Conservation (phyloP, 768 basidiomycete genomes). For the Boletellus sp. region DNA sequence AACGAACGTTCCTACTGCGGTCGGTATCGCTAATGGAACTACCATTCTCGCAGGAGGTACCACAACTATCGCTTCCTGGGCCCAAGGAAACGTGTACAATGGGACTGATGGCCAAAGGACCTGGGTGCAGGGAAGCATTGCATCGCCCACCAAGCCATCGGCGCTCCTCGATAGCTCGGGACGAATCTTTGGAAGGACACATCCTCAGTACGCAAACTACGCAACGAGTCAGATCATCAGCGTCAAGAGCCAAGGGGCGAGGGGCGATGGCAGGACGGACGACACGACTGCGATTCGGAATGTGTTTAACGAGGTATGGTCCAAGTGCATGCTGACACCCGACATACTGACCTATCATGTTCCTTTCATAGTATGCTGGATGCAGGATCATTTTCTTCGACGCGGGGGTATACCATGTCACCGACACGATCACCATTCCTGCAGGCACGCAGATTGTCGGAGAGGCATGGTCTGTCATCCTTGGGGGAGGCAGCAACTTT, state of each 20-base stretch:
- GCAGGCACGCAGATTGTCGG: constrained; percentile 47
- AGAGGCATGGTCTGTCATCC: constrained; percentile 48
- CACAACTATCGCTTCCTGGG: constrained; percentile 54
- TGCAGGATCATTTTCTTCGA: constrained; percentile 83
- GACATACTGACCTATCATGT: neutral
- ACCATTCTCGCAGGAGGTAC: constrained; percentile 37
- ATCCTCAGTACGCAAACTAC: constrained; percentile 64
- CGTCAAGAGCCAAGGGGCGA: constrained; percentile 65
- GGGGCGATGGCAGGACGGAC: constrained; percentile 71
- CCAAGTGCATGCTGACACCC: neutral
- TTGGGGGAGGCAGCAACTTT: constrained; percentile 44
- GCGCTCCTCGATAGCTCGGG: constrained; percentile 55
- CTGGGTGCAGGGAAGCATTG: constrained; percentile 52
- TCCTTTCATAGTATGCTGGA: constrained; percentile 48
- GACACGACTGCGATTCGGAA: constrained; percentile 65
- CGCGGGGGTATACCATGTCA: constrained; percentile 52
- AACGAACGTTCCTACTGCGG: constrained; percentile 31
- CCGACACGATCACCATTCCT: constrained; percentile 46
- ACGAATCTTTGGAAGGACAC: constrained; percentile 56
- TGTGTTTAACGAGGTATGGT: constrained; percentile 49
- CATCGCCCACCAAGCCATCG: constrained; percentile 46
- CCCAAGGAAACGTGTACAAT: constrained; percentile 65
- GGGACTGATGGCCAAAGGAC: constrained; percentile 43
- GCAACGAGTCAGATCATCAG: constrained; percentile 63
- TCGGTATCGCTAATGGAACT: constrained; percentile 31